phyloP scores from a whole-genome alignment of 768 basidiomycete species.

The Favolaschia claudopus region DNA sequence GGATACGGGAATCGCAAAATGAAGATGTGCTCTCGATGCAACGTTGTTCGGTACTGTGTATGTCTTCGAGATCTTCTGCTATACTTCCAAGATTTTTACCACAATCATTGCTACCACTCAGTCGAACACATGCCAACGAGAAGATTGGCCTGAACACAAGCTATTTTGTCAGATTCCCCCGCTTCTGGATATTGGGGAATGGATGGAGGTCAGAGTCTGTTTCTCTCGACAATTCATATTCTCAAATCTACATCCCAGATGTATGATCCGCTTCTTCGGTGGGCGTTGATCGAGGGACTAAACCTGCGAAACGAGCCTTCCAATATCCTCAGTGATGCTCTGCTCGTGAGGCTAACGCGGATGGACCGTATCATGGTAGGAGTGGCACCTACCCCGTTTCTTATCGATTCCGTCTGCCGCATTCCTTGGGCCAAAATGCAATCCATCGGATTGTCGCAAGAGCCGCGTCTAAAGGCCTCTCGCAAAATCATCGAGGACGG shows the following conservation, averaged over 20 bases:
- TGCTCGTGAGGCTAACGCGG: not conserved
- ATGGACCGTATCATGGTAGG: not conserved
- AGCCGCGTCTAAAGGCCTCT: not conserved
- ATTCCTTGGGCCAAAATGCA: not conserved
- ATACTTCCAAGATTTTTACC: no score
- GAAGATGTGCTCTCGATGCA: not conserved
- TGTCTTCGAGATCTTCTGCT: not conserved
- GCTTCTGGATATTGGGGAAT: not conserved
- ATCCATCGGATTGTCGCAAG: not conserved
- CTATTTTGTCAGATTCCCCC: slow-evolving; percentile 2
- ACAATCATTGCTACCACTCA: no score
- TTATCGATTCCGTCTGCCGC: not conserved
- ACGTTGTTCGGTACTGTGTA: not conserved
- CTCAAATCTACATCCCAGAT: not conserved
- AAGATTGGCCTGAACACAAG: slow-evolving; percentile 8
- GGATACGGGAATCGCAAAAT: not conserved
- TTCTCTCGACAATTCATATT: no score
- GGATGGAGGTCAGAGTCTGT: not conserved
- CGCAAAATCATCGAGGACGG: not conserved
- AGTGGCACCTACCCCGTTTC: not conserved
- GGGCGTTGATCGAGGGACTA: slow-evolving; percentile 1
- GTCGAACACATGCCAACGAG: not conserved
- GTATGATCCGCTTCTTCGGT: not conserved
- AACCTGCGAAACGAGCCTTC: not conserved
- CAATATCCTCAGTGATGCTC: not conserved